A percentile compares a stretch with the other conserved stretches of the same genome.
phyloP scores from a whole-genome alignment of 441 rosid species.

The Omphalea diandra region DNA sequence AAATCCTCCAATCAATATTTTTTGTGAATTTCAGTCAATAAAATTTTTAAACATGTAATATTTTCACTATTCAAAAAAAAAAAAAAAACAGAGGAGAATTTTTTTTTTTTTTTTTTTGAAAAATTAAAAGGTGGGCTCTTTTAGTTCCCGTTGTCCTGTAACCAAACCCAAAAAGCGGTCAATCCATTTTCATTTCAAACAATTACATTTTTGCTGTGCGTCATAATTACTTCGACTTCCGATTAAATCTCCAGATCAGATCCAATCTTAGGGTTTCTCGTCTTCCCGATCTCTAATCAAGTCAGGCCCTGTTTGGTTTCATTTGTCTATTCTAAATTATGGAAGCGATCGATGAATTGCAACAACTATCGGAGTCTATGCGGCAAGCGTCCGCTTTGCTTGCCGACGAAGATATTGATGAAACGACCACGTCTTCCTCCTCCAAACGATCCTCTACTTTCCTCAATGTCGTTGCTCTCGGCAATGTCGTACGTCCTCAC shows the following conservation, averaged over 20 bases:
- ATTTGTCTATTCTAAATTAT: constrained; percentile 24
- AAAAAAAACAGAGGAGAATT: too few relatives aligned
- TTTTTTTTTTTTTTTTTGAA: too few relatives aligned
- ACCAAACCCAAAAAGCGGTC: neutral
- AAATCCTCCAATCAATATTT: too few relatives aligned
- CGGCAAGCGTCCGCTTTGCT: constrained; percentile 75
- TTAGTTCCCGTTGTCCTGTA: too few relatives aligned
- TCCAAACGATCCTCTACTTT: constrained; percentile 64
- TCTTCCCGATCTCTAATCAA: neutral
- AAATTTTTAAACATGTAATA: too few relatives aligned
- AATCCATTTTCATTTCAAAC: constrained; percentile 16
- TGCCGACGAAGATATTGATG: constrained; percentile 86
- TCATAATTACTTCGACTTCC: constrained; percentile 7
- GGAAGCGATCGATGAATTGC: constrained; percentile 95
- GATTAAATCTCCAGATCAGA: constrained; percentile 16
- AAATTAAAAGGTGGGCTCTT: too few relatives aligned
- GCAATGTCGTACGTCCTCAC: constrained; percentile 72
- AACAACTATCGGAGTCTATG: constrained; percentile 80
- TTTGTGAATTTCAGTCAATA: too few relatives aligned
- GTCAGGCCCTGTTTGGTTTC: neutral
- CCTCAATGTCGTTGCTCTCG: constrained; percentile 77
- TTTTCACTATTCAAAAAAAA: too few relatives aligned
- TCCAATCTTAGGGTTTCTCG: constrained; percentile 32
- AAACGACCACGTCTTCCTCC: constrained; percentile 44
- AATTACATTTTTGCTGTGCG: constrained; percentile 8